phyloP scores from a whole-genome alignment of 768 basidiomycete genomes.

The Pleurotus pulmonarius region DNA sequence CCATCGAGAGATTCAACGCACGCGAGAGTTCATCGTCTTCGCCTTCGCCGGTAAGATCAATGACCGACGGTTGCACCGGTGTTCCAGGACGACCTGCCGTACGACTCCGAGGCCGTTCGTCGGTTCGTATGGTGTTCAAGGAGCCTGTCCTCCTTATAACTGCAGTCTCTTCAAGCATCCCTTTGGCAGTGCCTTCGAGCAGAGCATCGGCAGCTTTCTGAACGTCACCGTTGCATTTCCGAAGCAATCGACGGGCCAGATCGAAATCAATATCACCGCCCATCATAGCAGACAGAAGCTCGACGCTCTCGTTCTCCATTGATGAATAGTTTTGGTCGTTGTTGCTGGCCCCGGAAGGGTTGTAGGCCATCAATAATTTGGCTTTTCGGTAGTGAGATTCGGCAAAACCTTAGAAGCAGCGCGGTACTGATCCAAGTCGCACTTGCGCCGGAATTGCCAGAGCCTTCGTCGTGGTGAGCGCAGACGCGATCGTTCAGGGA shows the following conservation, averaged over 20 bases:
- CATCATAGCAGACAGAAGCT: slow-evolving; percentile 30
- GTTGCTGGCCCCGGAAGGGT: background rate
- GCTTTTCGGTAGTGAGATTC: too few relatives aligned
- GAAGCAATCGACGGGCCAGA: slow-evolving; percentile 50
- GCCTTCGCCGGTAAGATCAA: slow-evolving; percentile 59
- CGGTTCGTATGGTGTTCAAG: slow-evolving; percentile 6
- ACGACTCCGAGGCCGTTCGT: slow-evolving; percentile 18
- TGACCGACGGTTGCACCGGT: slow-evolving; percentile 30
- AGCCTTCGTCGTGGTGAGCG: too few relatives aligned
- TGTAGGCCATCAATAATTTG: background rate
- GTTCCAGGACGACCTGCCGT: slow-evolving; percentile 15
- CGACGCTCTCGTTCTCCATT: slow-evolving; percentile 20
- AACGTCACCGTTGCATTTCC: slow-evolving; percentile 57
- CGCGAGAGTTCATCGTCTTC: slow-evolving; percentile 49
- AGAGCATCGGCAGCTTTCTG: slow-evolving; percentile 54
- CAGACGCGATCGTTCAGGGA: too few relatives aligned
- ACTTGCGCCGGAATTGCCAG: too few relatives aligned
- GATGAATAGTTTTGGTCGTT: background rate
- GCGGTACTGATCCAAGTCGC: too few relatives aligned
- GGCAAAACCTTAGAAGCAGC: too few relatives aligned
- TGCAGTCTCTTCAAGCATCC: slow-evolving; percentile 20
- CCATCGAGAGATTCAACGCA: slow-evolving; percentile 53
- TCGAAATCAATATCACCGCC: slow-evolving; percentile 35
- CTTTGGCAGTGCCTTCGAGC: slow-evolving; percentile 30
- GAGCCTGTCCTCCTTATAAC: slow-evolving; percentile 16